Evolutionary conservation across 2,329 filamentous ascomycete genomes (phyloP), one percentile per base, ranked within the genome.

Genomic region (Pseudonectria foliicola): DNA sequence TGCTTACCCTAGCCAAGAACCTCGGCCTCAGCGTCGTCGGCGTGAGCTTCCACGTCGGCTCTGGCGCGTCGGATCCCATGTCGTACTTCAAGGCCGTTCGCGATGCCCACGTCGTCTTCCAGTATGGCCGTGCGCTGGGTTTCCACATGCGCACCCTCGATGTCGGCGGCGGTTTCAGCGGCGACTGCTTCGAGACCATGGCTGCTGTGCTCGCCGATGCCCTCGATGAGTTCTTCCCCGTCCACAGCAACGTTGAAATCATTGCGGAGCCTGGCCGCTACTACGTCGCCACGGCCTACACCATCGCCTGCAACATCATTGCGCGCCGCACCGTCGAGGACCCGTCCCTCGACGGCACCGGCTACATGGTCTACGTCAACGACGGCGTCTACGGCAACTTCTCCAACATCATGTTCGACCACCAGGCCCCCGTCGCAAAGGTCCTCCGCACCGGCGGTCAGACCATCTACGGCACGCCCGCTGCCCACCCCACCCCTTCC

Each of bases 371-470:
- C 30, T 98, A 98, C 61, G 70, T 96, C 60, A 98, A 98, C 59
- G 92, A 98, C 51, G 92, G 92, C 18, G 82, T 96, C 35, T 98
- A 98, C 56, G 92, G 92, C 54, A 96, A 96, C 68, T 96, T 98
- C 59, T 94, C 87, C 48, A 93, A 88, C 77, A 96, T 96, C 73
- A 95, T 96, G 71, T 98, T 95, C 60, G 92, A 96, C 57, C 92
- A 96, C 64, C 92, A 98, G 71, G 77, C 93, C 53, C 92, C 92
- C 1, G 66, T 84, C 29, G 86, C 90, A 37, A 85, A 84, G 63
- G 75, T 96, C 39, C 71, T 98, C 35, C 81, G 79, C 47, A 68
- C 73, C 13, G 69, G 72, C 41, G 62, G 71, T 43, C 66, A 68
- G 40, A 73, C 75, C 43, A 57, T 78, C 54, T 81, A 80, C 58